Evolutionary conservation across 257 asterid species (phyloP), one percentile per base, ranked within the genome.

Genomic region (Nicotiana tabacum): DNA sequence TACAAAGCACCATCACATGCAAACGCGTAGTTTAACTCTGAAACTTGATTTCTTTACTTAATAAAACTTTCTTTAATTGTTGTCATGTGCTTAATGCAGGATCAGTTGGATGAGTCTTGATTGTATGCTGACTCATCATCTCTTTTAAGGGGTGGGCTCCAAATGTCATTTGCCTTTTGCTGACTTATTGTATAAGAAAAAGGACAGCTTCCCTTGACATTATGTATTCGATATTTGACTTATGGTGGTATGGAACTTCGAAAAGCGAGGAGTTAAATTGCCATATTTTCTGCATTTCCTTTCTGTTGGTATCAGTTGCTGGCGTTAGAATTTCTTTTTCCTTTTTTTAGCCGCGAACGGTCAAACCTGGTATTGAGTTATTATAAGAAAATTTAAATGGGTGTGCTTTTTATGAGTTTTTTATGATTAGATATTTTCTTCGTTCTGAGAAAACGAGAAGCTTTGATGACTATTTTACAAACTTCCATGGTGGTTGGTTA

Each of bases 51-150:
- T 46, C n/a, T 39, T 35, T 32, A 33, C 69, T 16, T 72, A 51
- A 13, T 62, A 37, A 43, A 35, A 11, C 48, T 24, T 32, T 60
- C 82, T 76, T 35, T 24, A 53, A 5, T 16, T 79, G 60, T 32
- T 76, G 51, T 65, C 27, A 5, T 32, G 69, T 83, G 67, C 53
- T 11, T 33, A 17, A 6, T 78, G 85, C 89, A 89, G 91, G 91
- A 89, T 84, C 91, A 89, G 72, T 81, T 87, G 66, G 91, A 89
- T 35, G 91, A 89, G 85, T 82, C 91, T 68, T 89, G 90, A 89
- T 83, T 12, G 43, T 35, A 17, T 62, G 72, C 80, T 18, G 62
- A 66, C 76, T 77, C 78, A 21, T 66, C 48, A 78, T 83, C 85
- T 83, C 84, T 82, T 80, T 66, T 51, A 29, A 89, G 91, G 83